These are phyloP conservation scores for Barnettozyma californica DNA, from an alignment of 805 yeast genomes.

Conservation along the genomic window DNA sequence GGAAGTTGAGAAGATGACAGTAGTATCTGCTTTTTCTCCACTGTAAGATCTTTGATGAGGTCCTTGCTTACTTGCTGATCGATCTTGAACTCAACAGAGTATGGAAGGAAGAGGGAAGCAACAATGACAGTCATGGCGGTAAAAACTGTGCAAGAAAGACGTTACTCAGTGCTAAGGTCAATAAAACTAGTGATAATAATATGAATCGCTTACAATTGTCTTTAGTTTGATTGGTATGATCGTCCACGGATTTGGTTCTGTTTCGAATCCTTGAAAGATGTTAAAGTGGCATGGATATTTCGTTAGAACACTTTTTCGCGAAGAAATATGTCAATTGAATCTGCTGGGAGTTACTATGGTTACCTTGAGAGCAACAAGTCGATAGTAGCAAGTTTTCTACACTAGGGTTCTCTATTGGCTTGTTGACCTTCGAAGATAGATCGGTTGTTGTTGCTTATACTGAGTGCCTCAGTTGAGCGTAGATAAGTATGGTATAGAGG, in stretches of 20 bases:
- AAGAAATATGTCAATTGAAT: not conserved
- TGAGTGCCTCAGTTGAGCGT: no score
- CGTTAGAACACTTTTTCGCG: not conserved
- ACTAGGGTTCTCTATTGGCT: no score
- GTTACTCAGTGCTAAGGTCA: not conserved
- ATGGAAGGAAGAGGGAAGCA: slow-evolving; percentile 71
- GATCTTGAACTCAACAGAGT: slow-evolving; percentile 56
- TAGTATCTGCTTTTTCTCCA: slow-evolving; percentile 12
- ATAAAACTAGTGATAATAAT: no score
- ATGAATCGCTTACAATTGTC: not conserved
- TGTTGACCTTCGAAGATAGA: no score
- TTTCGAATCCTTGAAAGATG: not conserved
- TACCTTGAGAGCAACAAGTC: not conserved
- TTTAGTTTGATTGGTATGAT: not conserved
- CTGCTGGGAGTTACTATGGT: not conserved
- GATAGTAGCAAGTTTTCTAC: no score
- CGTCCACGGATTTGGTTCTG: not conserved
- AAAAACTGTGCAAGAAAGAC: no score
- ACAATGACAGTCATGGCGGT: slow-evolving; percentile 56
- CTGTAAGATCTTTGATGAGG: slow-evolving; percentile 29
- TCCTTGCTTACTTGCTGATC: slow-evolving; percentile 18
- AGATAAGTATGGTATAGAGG: no score
- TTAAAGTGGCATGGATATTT: not conserved
- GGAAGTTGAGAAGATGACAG: not conserved
- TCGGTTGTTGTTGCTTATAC: no score